phyloP scores from a whole-genome alignment of 2,329 filamentous ascomycete genomes.

The Ascosphaera aggregata region DNA sequence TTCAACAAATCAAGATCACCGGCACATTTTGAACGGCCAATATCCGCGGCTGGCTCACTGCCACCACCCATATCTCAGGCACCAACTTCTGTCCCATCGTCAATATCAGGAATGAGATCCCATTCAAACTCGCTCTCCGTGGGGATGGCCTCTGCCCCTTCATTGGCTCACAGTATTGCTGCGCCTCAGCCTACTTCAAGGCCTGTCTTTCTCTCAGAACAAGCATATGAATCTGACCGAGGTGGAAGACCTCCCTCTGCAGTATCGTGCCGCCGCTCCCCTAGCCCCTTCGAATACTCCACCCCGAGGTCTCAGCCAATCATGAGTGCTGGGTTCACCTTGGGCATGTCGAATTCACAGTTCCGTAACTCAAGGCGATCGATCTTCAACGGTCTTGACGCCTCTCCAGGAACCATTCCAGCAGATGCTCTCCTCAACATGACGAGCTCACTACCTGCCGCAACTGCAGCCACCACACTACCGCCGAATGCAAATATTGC shows the following conservation, averaged over 20 bases:
- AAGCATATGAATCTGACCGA: slow-evolving; percentile 10
- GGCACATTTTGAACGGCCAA: slow-evolving; percentile 7
- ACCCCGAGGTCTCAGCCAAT: slow-evolving; percentile 51
- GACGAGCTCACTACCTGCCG: not conserved
- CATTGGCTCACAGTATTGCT: slow-evolving; percentile 11
- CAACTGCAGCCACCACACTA: not conserved
- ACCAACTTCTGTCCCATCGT: not conserved
- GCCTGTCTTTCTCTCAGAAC: not conserved
- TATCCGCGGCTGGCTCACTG: not conserved
- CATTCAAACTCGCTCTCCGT: slow-evolving; percentile 32
- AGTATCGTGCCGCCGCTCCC: slow-evolving; percentile 59
- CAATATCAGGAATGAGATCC: slow-evolving; percentile 7
- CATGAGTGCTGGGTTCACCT: not conserved
- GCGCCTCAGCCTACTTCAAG: not conserved
- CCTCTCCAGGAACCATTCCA: not conserved
- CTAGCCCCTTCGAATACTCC: slow-evolving; percentile 71
- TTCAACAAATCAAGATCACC: slow-evolving; percentile 5
- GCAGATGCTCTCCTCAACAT: not conserved
- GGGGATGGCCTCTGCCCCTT: slow-evolving; percentile 28
- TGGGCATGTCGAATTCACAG: not conserved
- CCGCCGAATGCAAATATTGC: not conserved
- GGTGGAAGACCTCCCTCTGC: slow-evolving; percentile 35
- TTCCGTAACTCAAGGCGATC: not conserved
- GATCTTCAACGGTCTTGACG: not conserved
- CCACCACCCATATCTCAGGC: not conserved